Evolutionary conservation across 345 rosid species (phyloP).

Genomic region (Corchorus olitorius): DNA sequence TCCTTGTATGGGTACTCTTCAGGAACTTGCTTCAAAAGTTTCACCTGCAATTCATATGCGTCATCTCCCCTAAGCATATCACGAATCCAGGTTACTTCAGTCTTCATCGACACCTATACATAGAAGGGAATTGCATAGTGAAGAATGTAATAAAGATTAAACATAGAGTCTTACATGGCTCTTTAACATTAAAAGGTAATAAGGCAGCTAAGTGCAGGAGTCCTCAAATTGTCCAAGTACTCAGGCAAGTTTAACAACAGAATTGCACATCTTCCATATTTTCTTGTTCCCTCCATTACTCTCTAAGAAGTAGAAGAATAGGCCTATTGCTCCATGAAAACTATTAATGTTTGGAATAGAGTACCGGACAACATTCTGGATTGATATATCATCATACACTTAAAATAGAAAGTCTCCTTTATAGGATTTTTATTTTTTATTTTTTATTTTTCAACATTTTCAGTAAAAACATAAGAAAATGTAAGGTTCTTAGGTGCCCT

Average conservation of each 20-base stretch:
- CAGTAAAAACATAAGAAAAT: no score
- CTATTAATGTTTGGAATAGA: background rate
- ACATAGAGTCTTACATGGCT: no score
- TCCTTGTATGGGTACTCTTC: constrained; percentile 95
- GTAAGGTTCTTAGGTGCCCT: background rate
- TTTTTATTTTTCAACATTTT: no score
- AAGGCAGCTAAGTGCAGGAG: background rate
- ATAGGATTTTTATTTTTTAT: no score
- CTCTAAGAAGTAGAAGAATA: background rate
- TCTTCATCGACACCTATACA: constrained; percentile 66
- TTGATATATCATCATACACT: background rate
- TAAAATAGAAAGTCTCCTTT: background rate
- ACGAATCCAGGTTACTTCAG: constrained; percentile 77
- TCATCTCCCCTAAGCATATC: constrained; percentile 82
- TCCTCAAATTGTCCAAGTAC: background rate
- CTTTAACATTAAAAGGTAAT: background rate
- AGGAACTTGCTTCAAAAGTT: constrained; percentile 77
- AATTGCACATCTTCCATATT: no score
- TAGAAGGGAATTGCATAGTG: no score
- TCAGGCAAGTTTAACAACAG: background rate
- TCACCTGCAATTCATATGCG: constrained; percentile 79
- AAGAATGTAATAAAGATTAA: no score
- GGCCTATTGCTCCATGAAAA: background rate
- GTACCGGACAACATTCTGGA: background rate
- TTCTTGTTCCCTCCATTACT: background rate